A percentile compares a stretch with the other conserved stretches of the same genome.
Conservation (phyloP, 2,329 filamentous ascomycete genomes). For the Thermochaetoides dissita region DNA sequence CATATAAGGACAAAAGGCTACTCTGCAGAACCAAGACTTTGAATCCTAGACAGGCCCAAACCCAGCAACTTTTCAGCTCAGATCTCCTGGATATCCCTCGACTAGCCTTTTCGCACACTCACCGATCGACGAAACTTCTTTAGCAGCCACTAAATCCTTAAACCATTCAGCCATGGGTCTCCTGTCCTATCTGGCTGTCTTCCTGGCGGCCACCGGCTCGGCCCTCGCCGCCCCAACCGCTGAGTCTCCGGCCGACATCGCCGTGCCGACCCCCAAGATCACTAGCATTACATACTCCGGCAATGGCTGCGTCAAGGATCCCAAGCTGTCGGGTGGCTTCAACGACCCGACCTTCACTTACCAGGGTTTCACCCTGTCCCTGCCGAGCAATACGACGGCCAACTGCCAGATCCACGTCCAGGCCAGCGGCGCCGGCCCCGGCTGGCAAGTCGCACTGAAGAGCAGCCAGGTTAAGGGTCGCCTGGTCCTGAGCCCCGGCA, state of each 20-base stretch:
- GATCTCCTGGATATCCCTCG: too few species aligned
- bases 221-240: slow-evolving; percentile 12
- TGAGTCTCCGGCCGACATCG: slow-evolving; percentile 10
- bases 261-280: slow-evolving; percentile 15
- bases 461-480: slow-evolving; percentile 22
- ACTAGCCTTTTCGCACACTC: too few species aligned
- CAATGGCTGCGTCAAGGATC: slow-evolving; percentile 23
- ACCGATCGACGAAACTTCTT: too few species aligned
- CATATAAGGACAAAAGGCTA: slow-evolving; percentile 1
- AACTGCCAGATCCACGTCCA: slow-evolving; percentile 27
- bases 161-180: slow-evolving; percentile 12
- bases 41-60: background rate
- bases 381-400: slow-evolving; percentile 17
- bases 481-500: slow-evolving; percentile 21
- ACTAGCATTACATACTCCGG: slow-evolving; percentile 24
- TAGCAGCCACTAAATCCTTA: background rate
- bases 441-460: slow-evolving; percentile 26
- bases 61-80: too few species aligned
- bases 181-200: slow-evolving; percentile 9
- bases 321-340: slow-evolving; percentile 19
- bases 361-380: slow-evolving; percentile 14
- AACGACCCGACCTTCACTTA: slow-evolving; percentile 18
- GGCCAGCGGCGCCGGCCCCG: slow-evolving; percentile 18
- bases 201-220: slow-evolving; percentile 14
- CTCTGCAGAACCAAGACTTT: background rate